Percentiles rank a stretch among this genome's conserved stretches.
Evolutionary conservation across 2,329 filamentous ascomycete species (phyloP).

Genomic region (Epichloe festucae): DNA sequence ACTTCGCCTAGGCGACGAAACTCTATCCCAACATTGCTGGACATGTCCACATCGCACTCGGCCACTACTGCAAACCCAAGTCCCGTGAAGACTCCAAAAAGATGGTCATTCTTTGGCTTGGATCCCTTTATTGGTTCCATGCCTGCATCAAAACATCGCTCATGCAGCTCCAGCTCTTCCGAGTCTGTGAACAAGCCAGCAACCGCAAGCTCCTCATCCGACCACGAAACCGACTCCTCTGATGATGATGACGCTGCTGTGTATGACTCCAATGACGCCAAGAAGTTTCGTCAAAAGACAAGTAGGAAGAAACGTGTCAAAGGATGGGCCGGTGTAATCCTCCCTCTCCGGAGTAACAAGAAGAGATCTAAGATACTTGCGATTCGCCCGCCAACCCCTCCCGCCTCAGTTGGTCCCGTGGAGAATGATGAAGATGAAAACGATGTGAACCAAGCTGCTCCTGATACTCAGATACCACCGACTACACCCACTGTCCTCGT

Average conservation of each 20-base stretch:
- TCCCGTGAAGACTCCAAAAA: slow-evolving; percentile 36
- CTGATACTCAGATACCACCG: slow-evolving; percentile 12
- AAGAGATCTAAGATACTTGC: slow-evolving; percentile 27
- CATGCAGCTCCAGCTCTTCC: slow-evolving; percentile 33
- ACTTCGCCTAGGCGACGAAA: slow-evolving; percentile 39
- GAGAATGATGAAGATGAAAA: slow-evolving; percentile 19
- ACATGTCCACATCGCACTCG: slow-evolving; percentile 23
- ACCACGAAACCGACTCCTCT: slow-evolving; percentile 21
- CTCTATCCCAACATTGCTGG: slow-evolving; percentile 42
- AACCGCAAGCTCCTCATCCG: slow-evolving; percentile 20
- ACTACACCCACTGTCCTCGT: slow-evolving; percentile 27
- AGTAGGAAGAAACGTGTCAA: slow-evolving; percentile 57
- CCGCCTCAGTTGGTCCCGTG: slow-evolving; percentile 19
- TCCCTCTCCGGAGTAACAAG: slow-evolving; percentile 42
- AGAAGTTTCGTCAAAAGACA: slow-evolving; percentile 21
- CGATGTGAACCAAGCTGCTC: slow-evolving; percentile 10
- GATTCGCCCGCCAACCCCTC: slow-evolving; percentile 34
- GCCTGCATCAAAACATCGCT: slow-evolving; percentile 34
- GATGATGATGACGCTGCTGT: slow-evolving; percentile 11
- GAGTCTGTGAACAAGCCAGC: slow-evolving; percentile 22
- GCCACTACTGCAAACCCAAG: slow-evolving; percentile 28
- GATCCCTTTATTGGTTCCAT: slow-evolving; percentile 37
- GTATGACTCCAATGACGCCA: slow-evolving; percentile 10
- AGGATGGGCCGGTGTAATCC: slow-evolving; percentile 54
- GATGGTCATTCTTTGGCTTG: slow-evolving; percentile 50